Base-by-base conservation (phyloP, 1,284 basidiomycete genomes). In the Trichosporon sp. region DNA sequence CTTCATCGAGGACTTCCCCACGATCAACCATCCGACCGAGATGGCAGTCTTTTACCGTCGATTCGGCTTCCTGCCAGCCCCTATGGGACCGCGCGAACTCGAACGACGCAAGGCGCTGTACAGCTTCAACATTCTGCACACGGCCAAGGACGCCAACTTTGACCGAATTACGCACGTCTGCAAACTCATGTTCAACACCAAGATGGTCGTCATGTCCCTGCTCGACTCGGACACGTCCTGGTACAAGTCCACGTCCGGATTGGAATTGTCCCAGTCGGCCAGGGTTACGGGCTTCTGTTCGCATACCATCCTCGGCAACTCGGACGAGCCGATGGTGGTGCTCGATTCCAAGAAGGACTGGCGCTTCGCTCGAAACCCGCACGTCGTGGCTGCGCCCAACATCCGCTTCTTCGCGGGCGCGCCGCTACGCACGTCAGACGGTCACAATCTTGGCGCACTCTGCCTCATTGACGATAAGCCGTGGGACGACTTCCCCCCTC, bases 361-460 rank as follows among this genome's bases (percentile, higher is more conserved):
- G 94, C 84, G 94, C 14, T 97, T 97, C 76, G 62, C 64, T 10
- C 65, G 69, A 36, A 80, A 95, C 86, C 94, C 94, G 0, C 82
- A 89, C 58, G 91, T 93, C 27, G 80, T 80, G 4, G 88, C 86
- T 1, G 69, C 81, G 25, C 89, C 91, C 1, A 78, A 87, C 68
- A 84, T 93, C 25, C 86, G 91, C 31, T 97, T 97, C 79, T 96
- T 95, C 74, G 94, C 94, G 4, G 93, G 91, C 16, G 91, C 91
- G 27, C 94, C 94, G 1, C 76, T 97, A 46, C 85, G 91, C 25
- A 96, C 94, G 0, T 84, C 88, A 57, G 92, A 96, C 65, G 95
- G 94, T 3, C 89, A 84, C 80, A 97, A 96, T 73, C 88, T 97
- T 63, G 93, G 93, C 73, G 90, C 89, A 63, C 81, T 96, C 62